Evolutionary conservation across 768 basidiomycete species (phyloP), one percentile per base, ranked within the genome.

Genomic region (Hypsizygus marmoreus): DNA sequence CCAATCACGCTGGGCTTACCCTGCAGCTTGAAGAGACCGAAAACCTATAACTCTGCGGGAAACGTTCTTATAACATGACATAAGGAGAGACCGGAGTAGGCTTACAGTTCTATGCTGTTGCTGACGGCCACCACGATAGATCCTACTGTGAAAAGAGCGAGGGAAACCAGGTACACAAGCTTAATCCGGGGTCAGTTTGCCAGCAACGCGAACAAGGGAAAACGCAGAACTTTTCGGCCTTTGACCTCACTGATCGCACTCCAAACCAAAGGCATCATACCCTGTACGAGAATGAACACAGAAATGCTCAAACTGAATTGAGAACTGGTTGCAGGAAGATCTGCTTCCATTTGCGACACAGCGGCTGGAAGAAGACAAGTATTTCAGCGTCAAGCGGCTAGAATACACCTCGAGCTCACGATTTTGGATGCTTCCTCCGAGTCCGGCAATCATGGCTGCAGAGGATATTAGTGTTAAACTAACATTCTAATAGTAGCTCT

Each of bases 251-350:
- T 84, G 19, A 85, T 66, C 0, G 80, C 76, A 43, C 74, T 78
- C 88, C 89, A 90, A 3, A 84, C 26, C 9, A 88, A 55, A 0
- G 89, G 90, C 42, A 82, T 64, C 9, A 68, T 61, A 2, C 90
- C 89, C 61, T 91, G 90, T 9, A 88, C 55, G 2, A 84, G 65
- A 47, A 89, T 86, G 62, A 88, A 91, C n/a, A 84, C 49, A 0
- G 87, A 83, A 11, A 91, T 67, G 47, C 78, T 79, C 62, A 81
- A 71, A 49, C 86, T 84, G 46, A 92, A 82, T 51, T 87, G 74
- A 9, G 72, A 63, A 38, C 72, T 68, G 0, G 79, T 79, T 1
- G 88, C 82, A 33, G 77, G 75, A 28, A 91, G 70, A 14, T 86
- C 72, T 2, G 52, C 53, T 51, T 83, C 72, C 66, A 89, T 82